A percentile compares a stretch with the other conserved stretches of the same genome.
phyloP scores from a whole-genome alignment of 139 green algal genomes.

The Chlamydomonas sp. region DNA sequence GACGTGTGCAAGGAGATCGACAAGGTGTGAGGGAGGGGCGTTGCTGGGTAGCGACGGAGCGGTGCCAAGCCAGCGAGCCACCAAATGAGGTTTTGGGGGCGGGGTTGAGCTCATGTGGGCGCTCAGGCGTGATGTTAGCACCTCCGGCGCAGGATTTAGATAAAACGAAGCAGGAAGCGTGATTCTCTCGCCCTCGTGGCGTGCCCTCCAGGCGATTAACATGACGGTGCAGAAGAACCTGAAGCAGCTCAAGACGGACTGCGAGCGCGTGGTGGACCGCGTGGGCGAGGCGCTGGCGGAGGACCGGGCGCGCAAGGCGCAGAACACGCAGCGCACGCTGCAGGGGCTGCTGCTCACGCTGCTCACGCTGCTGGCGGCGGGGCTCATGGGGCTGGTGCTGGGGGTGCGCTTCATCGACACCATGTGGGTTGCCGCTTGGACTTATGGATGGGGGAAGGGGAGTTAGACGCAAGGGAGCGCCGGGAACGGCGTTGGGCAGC shows the following conservation, averaged over 20 bases:
- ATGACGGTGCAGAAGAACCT: conserved; percentile 77
- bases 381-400: conserved; percentile 1
- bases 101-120: background rate
- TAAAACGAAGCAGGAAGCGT: too few species aligned
- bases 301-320: conserved; percentile 10
- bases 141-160: too few species aligned
- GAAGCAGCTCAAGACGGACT: conserved; percentile 68
- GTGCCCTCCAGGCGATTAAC: conserved; percentile 47
- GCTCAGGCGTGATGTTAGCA: background rate
- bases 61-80: background rate
- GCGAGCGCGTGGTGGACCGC: conserved; percentile 46
- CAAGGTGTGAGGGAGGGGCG: conserved; percentile 44
- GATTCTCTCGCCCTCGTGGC: too few species aligned
- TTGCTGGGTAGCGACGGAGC: background rate
- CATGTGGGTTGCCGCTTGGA: conserved; percentile 1
- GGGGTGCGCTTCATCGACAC: conserved; percentile 11
- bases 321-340: conserved; percentile 38
- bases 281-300: conserved; percentile 33
- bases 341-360: conserved; percentile 33
- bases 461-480: too few species aligned
- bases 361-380: conserved; percentile 5
- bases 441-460: too few species aligned
- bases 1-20: conserved; percentile 75
- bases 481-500: too few species aligned
- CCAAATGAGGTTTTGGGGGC: background rate